Evolutionary conservation across 352 stramenopile genomes (phyloP).

Genomic region (Phytophthora brassicae): DNA sequence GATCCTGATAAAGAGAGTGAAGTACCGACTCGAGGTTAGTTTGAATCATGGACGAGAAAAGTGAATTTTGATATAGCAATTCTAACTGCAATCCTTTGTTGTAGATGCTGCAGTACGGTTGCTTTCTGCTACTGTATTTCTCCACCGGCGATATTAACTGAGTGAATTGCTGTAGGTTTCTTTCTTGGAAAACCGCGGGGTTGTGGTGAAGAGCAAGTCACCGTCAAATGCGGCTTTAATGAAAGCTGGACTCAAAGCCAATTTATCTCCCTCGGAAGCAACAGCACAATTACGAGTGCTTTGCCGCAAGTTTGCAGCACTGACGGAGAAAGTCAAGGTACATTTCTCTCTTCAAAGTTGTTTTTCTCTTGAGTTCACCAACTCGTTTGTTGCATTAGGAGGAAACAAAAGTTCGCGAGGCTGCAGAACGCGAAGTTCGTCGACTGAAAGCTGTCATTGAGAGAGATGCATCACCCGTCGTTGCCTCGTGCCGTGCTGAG

Average conservation of each 20-base stretch:
- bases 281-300: conserved; percentile 79
- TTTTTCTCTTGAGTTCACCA: neutral
- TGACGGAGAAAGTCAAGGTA: conserved; percentile 87
- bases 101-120: conserved; percentile 25
- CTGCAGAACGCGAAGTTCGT: conserved; percentile 72
- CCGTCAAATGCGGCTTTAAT: conserved; percentile 45
- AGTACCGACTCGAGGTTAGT: conserved; percentile 14
- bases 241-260: conserved; percentile 55
- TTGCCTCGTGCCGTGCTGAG: conserved; percentile 59
- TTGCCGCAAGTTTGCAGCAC: conserved; percentile 81
- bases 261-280: conserved; percentile 64
- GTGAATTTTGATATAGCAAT: no score
- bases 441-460: conserved; percentile 69
- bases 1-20: conserved; percentile 21
- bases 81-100: conserved; percentile 1
- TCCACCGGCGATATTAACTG: neutral
- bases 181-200: conserved; percentile 32
- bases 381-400: conserved; percentile 37
- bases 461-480: conserved; percentile 47
- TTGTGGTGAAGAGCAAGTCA: conserved; percentile 41
- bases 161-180: conserved; percentile 16
- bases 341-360: neutral
- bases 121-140: neutral
- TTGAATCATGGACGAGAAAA: no score
- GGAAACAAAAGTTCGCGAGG: conserved; percentile 70